Evolutionary conservation across 2,329 filamentous ascomycete species (phyloP).

Genomic region (Sporothrix variecibatus): DNA sequence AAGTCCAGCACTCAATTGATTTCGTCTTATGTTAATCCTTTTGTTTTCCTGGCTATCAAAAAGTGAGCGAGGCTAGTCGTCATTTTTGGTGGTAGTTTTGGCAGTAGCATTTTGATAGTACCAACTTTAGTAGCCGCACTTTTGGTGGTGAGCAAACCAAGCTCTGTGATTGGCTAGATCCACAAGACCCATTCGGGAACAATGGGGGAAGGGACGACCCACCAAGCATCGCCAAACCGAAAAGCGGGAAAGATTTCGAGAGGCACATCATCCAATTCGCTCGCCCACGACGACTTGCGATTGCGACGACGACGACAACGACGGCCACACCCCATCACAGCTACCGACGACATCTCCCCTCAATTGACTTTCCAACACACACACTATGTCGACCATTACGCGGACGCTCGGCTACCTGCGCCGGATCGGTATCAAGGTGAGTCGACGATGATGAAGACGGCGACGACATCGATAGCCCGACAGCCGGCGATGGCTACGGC

Average conservation of each 20-base stretch:
- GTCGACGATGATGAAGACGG: constrained; percentile 6
- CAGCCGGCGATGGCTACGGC: background rate
- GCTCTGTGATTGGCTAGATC: constrained; percentile 29
- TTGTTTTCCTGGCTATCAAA: background rate
- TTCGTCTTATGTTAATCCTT: background rate
- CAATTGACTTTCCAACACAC: constrained; percentile 36
- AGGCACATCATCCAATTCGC: constrained; percentile 8
- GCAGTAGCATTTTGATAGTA: background rate
- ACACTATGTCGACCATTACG: constrained; percentile 82
- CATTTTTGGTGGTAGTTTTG: background rate
- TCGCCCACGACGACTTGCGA: background rate
- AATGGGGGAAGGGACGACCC: constrained; percentile 13
- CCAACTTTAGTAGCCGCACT: background rate
- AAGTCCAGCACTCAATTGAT: background rate
- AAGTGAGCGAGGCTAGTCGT: background rate
- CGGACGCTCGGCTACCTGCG: constrained; percentile 86
- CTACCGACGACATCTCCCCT: background rate
- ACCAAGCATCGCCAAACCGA: constrained; percentile 16
- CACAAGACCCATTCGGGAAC: background rate
- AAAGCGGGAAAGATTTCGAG: constrained; percentile 13
- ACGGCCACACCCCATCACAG: background rate
- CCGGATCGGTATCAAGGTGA: constrained; percentile 83
- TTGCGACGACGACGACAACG: background rate
- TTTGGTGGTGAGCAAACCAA: constrained; percentile 27
- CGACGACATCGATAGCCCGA: background rate